Conservation (phyloP, 106 monocot genomes). For the Iris macrosiphon region DNA sequence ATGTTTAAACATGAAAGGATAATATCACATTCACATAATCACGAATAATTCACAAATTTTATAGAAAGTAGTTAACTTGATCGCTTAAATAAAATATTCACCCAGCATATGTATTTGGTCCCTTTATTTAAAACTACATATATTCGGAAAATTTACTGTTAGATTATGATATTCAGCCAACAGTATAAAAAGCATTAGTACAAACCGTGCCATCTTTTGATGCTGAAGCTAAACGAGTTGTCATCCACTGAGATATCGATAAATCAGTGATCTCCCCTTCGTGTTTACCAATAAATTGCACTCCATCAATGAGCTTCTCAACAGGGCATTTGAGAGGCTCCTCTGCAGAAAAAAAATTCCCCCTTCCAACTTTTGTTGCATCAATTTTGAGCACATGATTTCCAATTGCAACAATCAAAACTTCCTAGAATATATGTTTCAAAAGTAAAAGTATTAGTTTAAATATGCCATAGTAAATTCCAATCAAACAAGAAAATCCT, state of each 20-base stretch:
- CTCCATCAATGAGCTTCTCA: conserved; percentile 72
- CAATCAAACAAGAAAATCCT: neutral
- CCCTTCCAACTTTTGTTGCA: conserved; percentile 79
- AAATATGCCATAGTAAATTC: too few relatives aligned
- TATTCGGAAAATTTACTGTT: too few relatives aligned
- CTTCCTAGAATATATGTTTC: conserved; percentile 46
- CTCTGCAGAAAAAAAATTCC: conserved; percentile 63
- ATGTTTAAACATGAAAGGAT: too few relatives aligned
- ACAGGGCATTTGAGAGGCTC: conserved; percentile 72
- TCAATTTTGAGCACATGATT: conserved; percentile 82
- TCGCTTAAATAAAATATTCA: too few relatives aligned
- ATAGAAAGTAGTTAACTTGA: too few relatives aligned
- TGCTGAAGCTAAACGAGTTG: conserved; percentile 83
- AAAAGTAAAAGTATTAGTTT: neutral
- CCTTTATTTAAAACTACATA: too few relatives aligned
- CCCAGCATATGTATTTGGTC: too few relatives aligned
- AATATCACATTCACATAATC: too few relatives aligned
- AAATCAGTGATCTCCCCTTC: conserved; percentile 90
- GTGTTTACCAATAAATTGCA: conserved; percentile 85
- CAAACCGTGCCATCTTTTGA: conserved; percentile 97
- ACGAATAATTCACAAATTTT: too few relatives aligned
- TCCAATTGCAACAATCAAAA: conserved; percentile 77
- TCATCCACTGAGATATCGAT: conserved; percentile 99
- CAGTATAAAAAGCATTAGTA: conserved; percentile 6
- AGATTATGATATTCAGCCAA: too few relatives aligned